Evolutionary conservation across 306 rosid species (phyloP).

Genomic region (Luffa aegyptiaca): DNA sequence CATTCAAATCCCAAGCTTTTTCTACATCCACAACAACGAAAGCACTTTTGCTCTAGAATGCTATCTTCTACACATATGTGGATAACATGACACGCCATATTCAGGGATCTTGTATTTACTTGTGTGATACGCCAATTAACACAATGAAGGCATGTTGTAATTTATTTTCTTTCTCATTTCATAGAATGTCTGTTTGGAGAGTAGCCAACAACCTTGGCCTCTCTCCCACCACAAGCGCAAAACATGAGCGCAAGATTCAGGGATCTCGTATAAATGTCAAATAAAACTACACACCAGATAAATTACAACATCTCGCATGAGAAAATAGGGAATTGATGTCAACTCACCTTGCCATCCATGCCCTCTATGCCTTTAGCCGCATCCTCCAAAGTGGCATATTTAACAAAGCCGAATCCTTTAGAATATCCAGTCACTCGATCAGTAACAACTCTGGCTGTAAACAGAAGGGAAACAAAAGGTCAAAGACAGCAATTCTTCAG

Average conservation of each 20-base stretch:
- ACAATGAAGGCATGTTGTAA: not conserved
- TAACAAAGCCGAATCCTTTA: conserved; percentile 91
- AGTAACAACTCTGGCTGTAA: conserved; percentile 82
- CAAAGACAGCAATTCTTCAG: not conserved
- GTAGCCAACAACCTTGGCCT: not conserved
- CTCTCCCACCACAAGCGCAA: not conserved
- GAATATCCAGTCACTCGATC: conserved; percentile 85
- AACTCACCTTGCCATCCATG: conserved; percentile 90
- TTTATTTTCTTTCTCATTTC: not conserved
- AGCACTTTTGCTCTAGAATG: too few species aligned
- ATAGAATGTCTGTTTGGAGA: too few species aligned
- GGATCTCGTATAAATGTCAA: not conserved
- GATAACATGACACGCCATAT: not conserved
- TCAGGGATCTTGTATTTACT: not conserved
- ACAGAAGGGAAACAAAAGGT: not conserved
- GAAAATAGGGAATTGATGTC: not conserved
- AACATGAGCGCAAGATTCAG: not conserved
- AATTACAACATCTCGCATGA: not conserved
- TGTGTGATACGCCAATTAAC: not conserved
- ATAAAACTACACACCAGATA: not conserved
- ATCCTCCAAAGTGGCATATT: conserved; percentile 62
- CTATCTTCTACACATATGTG: not conserved
- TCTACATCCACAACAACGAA: too few species aligned
- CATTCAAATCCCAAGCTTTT: too few species aligned
- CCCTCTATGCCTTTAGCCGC: conserved; percentile 88